Evolutionary conservation across 768 basidiomycete genomes (phyloP), one percentile per base, ranked within the genome.

Genomic region (Auriscalpium vulgare): DNA sequence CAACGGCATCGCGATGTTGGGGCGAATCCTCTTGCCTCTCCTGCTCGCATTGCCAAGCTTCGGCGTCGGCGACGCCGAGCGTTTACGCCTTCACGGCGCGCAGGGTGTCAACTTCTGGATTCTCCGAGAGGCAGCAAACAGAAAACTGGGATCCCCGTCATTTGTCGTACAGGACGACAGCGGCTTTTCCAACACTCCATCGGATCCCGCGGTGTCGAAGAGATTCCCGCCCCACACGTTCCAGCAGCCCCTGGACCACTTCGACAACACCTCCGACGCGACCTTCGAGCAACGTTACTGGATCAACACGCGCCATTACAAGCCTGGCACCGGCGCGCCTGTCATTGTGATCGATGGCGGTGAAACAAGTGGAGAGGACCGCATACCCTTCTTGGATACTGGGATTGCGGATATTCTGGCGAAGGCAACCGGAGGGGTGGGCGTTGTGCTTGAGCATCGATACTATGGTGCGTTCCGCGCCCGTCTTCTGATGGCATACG

Each of bases 271-370:
- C 10, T 71, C 73, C 9, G 72, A 73, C 45, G 78, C 81, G 45
- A 89, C 84, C 0, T 97, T 91, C 71, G 71, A 78, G 51, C 94
- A 98, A 66, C 80, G 95, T 17, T 99, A 92, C 70, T 99, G 95
- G 95, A 76, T 95, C 37, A 94, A 87, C 65, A 81, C 82, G n/a
- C 79, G 88, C 37, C 84, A 91, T 68, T 97, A 95, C 69, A 75
- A 80, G 54, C 76, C 83, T 0, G 78, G 84, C 7, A 70, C 77
- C 2, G 83, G 84, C 46, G 88, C 84, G 2, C 95, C 95, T 0
- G 91, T 97, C 17, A 86, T 92, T 62, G 82, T 97, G 2, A 72
- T 97, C 19, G 95, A 97, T 68, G 92, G 91, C 1, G 95, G 95
- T 13, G 95, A 97, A 72, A 95, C 92, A 4, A 87, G 81, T 59